Evolutionary conservation across 352 stramenopile genomes (phyloP).

Genomic region (Chrysophaeum taylorii): DNA sequence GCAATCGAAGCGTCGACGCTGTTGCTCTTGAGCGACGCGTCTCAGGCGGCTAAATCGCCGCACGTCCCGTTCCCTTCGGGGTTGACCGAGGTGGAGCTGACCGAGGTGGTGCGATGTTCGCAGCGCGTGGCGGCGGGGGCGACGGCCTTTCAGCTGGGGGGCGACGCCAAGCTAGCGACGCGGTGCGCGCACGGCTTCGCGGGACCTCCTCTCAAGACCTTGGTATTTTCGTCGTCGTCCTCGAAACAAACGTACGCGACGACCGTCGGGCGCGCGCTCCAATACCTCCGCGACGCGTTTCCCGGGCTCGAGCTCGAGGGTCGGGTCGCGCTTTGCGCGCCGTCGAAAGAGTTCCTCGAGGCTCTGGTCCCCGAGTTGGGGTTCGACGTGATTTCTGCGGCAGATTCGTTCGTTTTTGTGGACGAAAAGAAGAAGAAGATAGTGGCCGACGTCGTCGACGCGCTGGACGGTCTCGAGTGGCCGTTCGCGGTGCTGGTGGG

Average conservation of each 20-base stretch:
- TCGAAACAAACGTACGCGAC: not conserved
- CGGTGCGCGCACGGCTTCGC: not conserved
- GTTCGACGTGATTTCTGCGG: too few species aligned
- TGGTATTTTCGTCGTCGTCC: conserved; percentile 10
- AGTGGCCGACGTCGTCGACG: not conserved
- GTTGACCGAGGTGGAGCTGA: not conserved
- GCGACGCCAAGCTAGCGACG: conserved; percentile 5
- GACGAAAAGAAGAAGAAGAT: not conserved
- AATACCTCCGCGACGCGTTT: not conserved
- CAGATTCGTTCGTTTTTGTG: too few species aligned
- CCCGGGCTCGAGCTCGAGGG: not conserved
- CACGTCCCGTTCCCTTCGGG: not conserved
- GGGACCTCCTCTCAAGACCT: conserved; percentile 10
- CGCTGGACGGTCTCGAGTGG: not conserved
- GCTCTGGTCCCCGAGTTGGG: not conserved
- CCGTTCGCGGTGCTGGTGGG: not conserved
- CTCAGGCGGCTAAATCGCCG: not conserved
- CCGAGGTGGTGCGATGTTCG: conserved; percentile 7
- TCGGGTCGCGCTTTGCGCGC: not conserved
- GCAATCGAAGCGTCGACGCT: not conserved
- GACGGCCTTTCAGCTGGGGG: conserved; percentile 13
- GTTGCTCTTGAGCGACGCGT: not conserved
- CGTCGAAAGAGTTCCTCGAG: not conserved
- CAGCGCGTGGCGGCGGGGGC: conserved; percentile 1
- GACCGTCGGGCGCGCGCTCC: not conserved